Evolutionary conservation across 768 basidiomycete genomes (phyloP).

Genomic region (Tricholoma sp.): DNA sequence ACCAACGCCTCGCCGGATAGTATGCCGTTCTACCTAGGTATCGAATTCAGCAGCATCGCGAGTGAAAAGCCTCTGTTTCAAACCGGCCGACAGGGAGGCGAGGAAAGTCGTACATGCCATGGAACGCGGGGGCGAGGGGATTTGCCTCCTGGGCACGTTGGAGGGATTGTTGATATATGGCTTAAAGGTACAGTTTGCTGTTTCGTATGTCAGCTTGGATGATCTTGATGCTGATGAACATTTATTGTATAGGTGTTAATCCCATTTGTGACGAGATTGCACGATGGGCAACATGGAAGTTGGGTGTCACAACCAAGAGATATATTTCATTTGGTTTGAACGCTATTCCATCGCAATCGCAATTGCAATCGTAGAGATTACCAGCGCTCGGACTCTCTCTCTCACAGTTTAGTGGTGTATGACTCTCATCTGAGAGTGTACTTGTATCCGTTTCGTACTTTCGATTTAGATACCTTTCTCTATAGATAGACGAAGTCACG

Average conservation of each 20-base stretch:
- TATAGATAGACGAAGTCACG: too few relatives aligned
- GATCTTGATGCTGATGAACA: not conserved
- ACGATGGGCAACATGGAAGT: not conserved
- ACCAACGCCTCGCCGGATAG: not conserved
- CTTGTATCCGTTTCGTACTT: too few relatives aligned
- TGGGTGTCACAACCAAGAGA: too few relatives aligned
- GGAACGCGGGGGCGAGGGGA: not conserved
- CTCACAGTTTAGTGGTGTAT: not conserved
- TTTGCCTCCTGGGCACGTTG: not conserved
- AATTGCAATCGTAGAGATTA: too few relatives aligned
- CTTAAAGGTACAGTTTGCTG: not conserved
- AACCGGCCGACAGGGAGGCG: not conserved
- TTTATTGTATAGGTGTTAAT: slow-evolving; percentile 16
- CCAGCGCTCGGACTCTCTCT: not conserved
- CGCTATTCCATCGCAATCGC: not conserved
- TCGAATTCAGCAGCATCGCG: not conserved
- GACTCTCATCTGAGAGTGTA: too few relatives aligned
- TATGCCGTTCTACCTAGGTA: not conserved
- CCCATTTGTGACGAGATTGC: slow-evolving; percentile 21
- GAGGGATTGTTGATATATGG: not conserved
- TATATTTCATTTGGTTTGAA: not conserved
- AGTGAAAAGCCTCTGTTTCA: not conserved
- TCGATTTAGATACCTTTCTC: too few relatives aligned
- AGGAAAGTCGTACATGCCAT: not conserved
- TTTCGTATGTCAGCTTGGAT: too few relatives aligned